phyloP scores from a whole-genome alignment of 2,329 filamentous ascomycete genomes.

The Pseudogymnoascus sp. region DNA sequence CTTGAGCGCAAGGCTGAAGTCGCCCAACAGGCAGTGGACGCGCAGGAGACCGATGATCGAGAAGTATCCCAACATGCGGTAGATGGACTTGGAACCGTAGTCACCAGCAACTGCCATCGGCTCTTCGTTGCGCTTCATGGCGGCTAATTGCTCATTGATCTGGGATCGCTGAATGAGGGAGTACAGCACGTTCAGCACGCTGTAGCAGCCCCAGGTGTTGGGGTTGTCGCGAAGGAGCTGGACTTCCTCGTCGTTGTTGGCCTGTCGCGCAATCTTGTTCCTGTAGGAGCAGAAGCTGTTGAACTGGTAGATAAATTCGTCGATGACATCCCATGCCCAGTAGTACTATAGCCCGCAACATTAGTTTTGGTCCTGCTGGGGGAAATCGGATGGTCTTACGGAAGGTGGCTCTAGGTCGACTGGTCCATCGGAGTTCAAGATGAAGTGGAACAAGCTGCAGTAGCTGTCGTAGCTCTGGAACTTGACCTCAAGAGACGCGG shows the following conservation, averaged over 20 bases:
- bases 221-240: conserved; percentile 89
- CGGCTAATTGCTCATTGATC: conserved; percentile 93
- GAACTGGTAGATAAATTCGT: conserved; percentile 99
- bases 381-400: conserved; percentile 48
- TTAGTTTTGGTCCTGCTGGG: background rate
- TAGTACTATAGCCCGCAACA: conserved; percentile 59
- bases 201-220: conserved; percentile 99
- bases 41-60: conserved; percentile 95
- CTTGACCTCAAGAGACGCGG: conserved; percentile 90
- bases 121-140: conserved; percentile 91
- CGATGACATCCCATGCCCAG: conserved; percentile 99
- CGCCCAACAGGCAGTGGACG: conserved; percentile 91
- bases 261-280: conserved; percentile 76
- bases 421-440: conserved; percentile 97
- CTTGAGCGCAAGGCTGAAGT: conserved; percentile 97
- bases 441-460: conserved; percentile 98
- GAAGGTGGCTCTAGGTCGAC: conserved; percentile 95
- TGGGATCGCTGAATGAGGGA: conserved; percentile 97
- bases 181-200: conserved; percentile 97
- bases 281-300: conserved; percentile 98
- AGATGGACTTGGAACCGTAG: conserved; percentile 88
- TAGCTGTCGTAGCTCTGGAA: conserved; percentile 99
- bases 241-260: conserved; percentile 85
- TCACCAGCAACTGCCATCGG: conserved; percentile 81
- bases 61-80: conserved; percentile 98